Conservation (phyloP, 768 basidiomycete species). For the Psilocybe tampanensis region DNA sequence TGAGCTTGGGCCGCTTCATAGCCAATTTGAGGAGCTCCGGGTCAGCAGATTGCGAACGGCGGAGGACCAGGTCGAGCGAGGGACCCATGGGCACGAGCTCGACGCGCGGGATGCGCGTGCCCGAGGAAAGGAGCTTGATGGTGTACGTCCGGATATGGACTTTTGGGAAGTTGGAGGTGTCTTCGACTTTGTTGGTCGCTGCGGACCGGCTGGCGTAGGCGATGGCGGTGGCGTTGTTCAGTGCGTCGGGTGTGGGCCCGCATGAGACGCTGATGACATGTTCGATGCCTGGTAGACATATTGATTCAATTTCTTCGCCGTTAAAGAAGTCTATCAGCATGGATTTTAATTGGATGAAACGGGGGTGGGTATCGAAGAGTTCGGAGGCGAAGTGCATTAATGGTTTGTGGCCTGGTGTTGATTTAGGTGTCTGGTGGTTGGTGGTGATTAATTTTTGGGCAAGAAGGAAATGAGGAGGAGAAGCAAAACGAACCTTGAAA, state of each 20-base stretch:
- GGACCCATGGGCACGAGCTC: constrained; percentile 92
- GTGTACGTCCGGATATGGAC: constrained; percentile 91
- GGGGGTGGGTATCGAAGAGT: constrained; percentile 92
- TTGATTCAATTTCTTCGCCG: constrained; percentile 79
- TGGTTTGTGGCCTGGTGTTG: constrained; percentile 87
- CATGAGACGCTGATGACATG: constrained; percentile 85
- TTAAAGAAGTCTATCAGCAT: constrained; percentile 91
- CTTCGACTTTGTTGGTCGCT: too few relatives aligned
- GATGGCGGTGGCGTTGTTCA: constrained; percentile 43
- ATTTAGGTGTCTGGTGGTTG: constrained; percentile 74
- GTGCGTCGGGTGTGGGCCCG: constrained; percentile 60
- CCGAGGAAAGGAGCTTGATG: constrained; percentile 70
- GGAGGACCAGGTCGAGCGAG: constrained; percentile 77
- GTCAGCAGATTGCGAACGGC: constrained; percentile 76
- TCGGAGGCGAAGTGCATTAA: constrained; percentile 96
- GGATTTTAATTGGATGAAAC: constrained; percentile 90
- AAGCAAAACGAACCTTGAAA: constrained; percentile 69
- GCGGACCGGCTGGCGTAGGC: constrained; percentile 19
- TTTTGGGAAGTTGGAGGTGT: constrained; percentile 61
- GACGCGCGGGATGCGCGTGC: constrained; percentile 78
- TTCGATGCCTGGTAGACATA: constrained; percentile 83
- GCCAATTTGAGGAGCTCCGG: constrained; percentile 80
- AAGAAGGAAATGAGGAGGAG: neutral
- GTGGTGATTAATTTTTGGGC: neutral
- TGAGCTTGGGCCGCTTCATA: constrained; percentile 82